phyloP scores from a whole-genome alignment of 192 early-diverging fungal genomes.

The Podila minutissima region DNA sequence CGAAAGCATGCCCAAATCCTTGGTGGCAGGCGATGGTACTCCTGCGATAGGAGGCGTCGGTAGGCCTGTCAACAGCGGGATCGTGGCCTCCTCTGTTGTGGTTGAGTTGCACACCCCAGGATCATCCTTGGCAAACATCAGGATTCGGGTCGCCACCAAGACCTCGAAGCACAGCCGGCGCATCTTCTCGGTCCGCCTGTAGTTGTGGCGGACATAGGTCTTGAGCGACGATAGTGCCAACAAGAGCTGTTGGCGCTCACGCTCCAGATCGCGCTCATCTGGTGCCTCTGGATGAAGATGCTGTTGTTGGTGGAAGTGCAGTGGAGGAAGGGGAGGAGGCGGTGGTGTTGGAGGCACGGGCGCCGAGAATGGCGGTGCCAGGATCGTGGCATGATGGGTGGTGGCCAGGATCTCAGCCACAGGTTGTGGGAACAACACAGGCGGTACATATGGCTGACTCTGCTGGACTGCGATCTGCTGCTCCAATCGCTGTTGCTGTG shows the following conservation, averaged over 20 bases:
- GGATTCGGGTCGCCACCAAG: slow-evolving; percentile 10
- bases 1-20: neutral
- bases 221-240: slow-evolving; percentile 13
- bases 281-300: neutral
- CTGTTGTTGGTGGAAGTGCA: neutral
- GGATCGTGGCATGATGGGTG: neutral
- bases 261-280: slow-evolving; percentile 12
- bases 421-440: neutral
- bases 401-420: neutral
- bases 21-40: neutral
- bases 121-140: slow-evolving; percentile 45
- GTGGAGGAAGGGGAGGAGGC: neutral
- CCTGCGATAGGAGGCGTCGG: neutral
- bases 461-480: neutral
- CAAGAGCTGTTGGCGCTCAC: slow-evolving; percentile 14
- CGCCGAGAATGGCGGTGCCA: neutral
- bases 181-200: slow-evolving; percentile 16
- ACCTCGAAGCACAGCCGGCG: slow-evolving; percentile 36
- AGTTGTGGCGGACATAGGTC: slow-evolving; percentile 42
- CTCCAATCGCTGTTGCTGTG: neutral
- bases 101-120: neutral
- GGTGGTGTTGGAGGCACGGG: neutral
- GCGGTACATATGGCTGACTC: neutral
- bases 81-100: neutral
- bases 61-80: neutral